Base-by-base conservation (phyloP, 345 rosid genomes). In the Cardamine chenopodiifolia region DNA sequence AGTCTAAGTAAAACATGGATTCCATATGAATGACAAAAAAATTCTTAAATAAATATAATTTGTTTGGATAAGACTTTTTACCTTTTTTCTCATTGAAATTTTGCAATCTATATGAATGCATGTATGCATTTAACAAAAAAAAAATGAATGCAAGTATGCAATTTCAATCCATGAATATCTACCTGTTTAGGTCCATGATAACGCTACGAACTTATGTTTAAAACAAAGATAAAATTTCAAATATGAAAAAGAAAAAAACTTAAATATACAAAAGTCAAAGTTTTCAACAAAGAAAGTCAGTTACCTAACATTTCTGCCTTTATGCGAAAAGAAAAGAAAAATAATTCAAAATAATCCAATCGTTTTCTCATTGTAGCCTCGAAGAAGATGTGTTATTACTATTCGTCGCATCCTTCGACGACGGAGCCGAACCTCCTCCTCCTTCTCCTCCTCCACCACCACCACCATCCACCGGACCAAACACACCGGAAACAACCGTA, bases 231-330 rank as follows among this genome's bases (percentile, higher is more conserved):
- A 42, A 40, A 73, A 69, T 25, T 49, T 66, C 54, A 6, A 65
- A 28, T 64, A 48, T 55, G 68, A 57, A 45, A 77, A 63, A 55
- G 48, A 37, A 44, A 12, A 75, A 32, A 62, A 44, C 44, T 11
- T 64, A 49, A 47, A 78, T 72, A 40, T 52, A 72, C 77, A 78
- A 62, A 71, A 76, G 77, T 72, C 81, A 78, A 78, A 72, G 47
- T 59, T 72, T 67, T 78, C 81, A 66, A 59, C 73, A 66, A 78
- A 72, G 72, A 72, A 77, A 72, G 81, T 78, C 81, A 78, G 80
- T 72, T 72, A 78, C 81, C 81, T 78, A 78, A 78, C 81, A 78
- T 78, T 72, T 78, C 68, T 71, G 72, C 81, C 77, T 78, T 72
- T 78, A 78, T 66, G 72, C 76, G 71, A 70, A 70, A 76, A 69